A percentile compares a stretch with the other conserved stretches of the same genome.
Conservation (phyloP, 2,329 filamentous ascomycete species). For the Claviceps sorghi region DNA sequence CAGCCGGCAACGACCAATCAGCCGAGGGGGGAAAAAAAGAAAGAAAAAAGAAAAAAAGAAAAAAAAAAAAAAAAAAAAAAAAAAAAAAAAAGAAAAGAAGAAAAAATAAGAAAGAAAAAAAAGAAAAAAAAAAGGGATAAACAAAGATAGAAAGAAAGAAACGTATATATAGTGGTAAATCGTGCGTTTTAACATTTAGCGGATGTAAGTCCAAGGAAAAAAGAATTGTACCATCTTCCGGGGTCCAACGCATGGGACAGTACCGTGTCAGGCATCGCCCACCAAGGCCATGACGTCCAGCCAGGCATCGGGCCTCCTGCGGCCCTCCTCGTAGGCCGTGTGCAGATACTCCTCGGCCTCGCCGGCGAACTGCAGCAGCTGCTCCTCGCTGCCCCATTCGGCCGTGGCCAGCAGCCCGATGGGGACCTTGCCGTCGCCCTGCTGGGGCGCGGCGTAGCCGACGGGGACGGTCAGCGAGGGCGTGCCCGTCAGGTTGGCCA, state of each 20-base stretch:
- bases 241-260: too few relatives aligned
- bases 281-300: constrained; percentile 35
- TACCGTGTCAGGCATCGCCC: constrained; percentile 2
- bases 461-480: constrained; percentile 63
- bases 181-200: too few relatives aligned
- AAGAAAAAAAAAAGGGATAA: too few relatives aligned
- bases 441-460: constrained; percentile 48
- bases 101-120: too few relatives aligned
- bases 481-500: constrained; percentile 69
- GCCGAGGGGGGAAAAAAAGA: too few relatives aligned
- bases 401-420: constrained; percentile 49
- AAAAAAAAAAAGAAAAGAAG: too few relatives aligned
- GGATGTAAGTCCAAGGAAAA: neutral
- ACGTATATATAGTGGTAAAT: too few relatives aligned
- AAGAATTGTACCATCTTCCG: neutral
- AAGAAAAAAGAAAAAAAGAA: too few relatives aligned
- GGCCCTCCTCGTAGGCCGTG: constrained; percentile 30
- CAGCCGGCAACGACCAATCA: too few relatives aligned
- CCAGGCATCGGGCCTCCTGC: constrained; percentile 39
- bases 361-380: constrained; percentile 43
- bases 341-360: constrained; percentile 43
- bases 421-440: constrained; percentile 44
- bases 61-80: too few relatives aligned
- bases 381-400: constrained; percentile 54
- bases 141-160: too few relatives aligned